These are phyloP conservation scores for Linum usitatissimum DNA, from an alignment of 345 rosid species.

Conservation along the genomic window DNA sequence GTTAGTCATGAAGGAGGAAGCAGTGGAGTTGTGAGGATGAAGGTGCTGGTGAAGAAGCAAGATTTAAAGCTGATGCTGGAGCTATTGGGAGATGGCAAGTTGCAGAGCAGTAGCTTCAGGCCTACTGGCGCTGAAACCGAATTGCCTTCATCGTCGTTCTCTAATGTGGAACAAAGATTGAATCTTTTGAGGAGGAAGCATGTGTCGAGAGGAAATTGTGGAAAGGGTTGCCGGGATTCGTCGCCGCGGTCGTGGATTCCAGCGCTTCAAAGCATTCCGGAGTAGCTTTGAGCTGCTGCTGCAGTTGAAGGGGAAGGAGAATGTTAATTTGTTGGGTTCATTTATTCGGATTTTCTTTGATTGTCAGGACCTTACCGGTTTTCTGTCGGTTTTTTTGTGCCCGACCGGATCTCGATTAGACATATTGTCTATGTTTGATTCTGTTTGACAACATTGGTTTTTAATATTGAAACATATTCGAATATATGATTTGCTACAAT, in stretches of 20 bases:
- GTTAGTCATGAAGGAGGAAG: conserved; percentile 17
- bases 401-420: too few species aligned
- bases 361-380: too few species aligned
- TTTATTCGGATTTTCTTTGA: too few species aligned
- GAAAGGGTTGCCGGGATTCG: conserved; percentile 9
- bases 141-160: neutral
- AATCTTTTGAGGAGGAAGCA: conserved; percentile 15
- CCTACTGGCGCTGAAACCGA: neutral
- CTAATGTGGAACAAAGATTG: conserved; percentile 23
- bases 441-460: too few species aligned
- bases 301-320: neutral
- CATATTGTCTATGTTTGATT: too few species aligned
- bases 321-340: too few species aligned
- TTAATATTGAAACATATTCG: too few species aligned
- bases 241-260: conserved; percentile 25
- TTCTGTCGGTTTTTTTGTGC: too few species aligned
- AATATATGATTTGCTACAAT: too few species aligned
- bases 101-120: neutral
- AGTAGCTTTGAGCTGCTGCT: conserved; percentile 16
- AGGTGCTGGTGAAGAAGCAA: conserved; percentile 33
- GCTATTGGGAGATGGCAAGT: conserved; percentile 10
- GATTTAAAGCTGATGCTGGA: conserved; percentile 36
- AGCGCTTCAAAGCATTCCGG: conserved; percentile 34
- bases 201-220: conserved; percentile 1
- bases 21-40: conserved; percentile 34